Evolutionary conservation across 306 rosid species (phyloP).

Genomic region (Elaeagnus macrophylla): DNA sequence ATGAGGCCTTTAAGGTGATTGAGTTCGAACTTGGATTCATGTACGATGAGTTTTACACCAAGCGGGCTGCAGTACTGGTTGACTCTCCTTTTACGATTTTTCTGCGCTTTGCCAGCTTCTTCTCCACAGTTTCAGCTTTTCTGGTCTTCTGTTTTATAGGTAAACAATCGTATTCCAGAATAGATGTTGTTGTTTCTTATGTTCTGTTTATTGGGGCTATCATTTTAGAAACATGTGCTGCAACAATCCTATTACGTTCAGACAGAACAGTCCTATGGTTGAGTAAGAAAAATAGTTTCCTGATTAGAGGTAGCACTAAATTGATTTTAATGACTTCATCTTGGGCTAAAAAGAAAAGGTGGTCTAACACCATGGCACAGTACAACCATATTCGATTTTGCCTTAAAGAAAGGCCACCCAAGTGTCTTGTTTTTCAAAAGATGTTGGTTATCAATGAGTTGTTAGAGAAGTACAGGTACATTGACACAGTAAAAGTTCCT

Average conservation of each 20-base stretch:
- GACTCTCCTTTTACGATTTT: constrained; percentile 4
- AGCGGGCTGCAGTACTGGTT: constrained; percentile 24
- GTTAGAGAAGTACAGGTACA: constrained; percentile 8
- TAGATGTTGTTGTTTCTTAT: constrained; percentile 11
- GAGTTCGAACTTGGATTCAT: constrained; percentile 43
- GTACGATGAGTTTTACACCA: constrained; percentile 35
- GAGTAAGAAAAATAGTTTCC: constrained; percentile 6
- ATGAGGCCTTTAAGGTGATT: constrained; percentile 13
- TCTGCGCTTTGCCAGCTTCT: constrained; percentile 12
- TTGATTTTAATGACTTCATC: not conserved
- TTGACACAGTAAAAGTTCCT: not conserved
- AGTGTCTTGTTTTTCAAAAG: constrained; percentile 4
- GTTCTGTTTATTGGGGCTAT: constrained; percentile 28
- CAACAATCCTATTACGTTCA: constrained; percentile 22
- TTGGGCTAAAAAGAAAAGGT: constrained; percentile 8
- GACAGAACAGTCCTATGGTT: constrained; percentile 24
- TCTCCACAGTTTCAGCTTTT: constrained; percentile 1
- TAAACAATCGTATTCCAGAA: not conserved
- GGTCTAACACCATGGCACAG: constrained; percentile 26
- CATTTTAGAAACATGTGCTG: constrained; percentile 16
- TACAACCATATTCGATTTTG: constrained; percentile 14
- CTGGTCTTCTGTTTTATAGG: not conserved
- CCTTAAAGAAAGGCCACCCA: constrained; percentile 2
- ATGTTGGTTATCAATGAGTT: not conserved
- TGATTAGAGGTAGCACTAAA: not conserved